Percentiles rank a stretch among this genome's conserved stretches.
Conservation (phyloP, 345 rosid species). For the Iberis pinnata region DNA sequence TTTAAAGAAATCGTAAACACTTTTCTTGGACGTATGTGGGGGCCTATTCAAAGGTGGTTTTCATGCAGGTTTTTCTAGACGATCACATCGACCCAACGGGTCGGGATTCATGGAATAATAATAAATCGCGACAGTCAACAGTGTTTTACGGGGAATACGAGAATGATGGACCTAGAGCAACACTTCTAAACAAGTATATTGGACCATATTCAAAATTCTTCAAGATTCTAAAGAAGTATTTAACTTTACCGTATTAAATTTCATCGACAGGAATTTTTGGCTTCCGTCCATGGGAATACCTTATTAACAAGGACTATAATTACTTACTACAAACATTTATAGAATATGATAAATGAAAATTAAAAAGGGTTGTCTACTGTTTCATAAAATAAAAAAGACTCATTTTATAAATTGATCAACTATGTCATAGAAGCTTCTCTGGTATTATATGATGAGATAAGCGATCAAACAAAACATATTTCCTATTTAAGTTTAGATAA, state of each 20-base stretch:
- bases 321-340: too few species aligned
- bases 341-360: too few species aligned
- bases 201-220: neutral
- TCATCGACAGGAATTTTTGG: neutral
- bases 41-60: neutral
- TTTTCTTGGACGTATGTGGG: too few species aligned
- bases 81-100: neutral
- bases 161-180: conserved; percentile 23
- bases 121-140: conserved; percentile 40
- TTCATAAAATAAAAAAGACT: too few species aligned
- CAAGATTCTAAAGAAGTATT: neutral
- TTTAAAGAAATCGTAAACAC: too few species aligned
- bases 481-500: too few species aligned
- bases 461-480: too few species aligned
- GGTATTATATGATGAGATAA: too few species aligned
- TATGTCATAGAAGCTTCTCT: too few species aligned
- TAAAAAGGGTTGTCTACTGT: too few species aligned
- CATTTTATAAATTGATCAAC: too few species aligned
- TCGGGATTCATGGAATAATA: neutral
- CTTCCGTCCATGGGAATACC: neutral
- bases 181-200: neutral
- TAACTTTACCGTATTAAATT: neutral
- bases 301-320: neutral
- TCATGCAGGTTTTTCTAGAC: neutral
- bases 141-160: conserved; percentile 69